Base-by-base conservation (phyloP, 345 rosid genomes). In the Brassica cretica region DNA sequence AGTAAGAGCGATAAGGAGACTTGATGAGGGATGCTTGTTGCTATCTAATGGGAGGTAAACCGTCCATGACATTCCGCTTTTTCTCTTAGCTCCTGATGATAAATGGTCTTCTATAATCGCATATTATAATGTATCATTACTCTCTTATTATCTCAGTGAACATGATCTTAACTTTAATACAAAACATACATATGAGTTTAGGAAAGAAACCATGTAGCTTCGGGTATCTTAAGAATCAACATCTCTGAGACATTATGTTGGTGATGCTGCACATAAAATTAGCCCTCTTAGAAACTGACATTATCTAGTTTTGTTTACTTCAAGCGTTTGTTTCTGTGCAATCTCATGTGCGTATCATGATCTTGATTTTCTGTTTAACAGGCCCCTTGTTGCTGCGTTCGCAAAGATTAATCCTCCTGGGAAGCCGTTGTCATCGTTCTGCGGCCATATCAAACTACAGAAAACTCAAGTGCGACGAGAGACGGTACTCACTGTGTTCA, bases 31-130 rank as follows among this genome's bases (percentile, higher is more conserved):
- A 65, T 95, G 97, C 82, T 84, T 95, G 67, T 33, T 91, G 83
- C 89, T 91, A 72, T 81, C 94, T 66, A 87, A 86, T 84, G 89
- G 90, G 80, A 93, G 96, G 98, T 95, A 69, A 21, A 21, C 24
- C 24, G 24, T 21, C 24, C 24, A 21, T 21, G 24, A 21, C 24
- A 21, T 21, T 21, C 24, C 24, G 24, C 24, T 21, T 21, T 21
- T 21, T 21, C 2, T 21, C 24, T 21, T 21, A 21, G 24, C 24
- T 21, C 24, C 24, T 21, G 0, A 21, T 21, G 24, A 21, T 21
- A 21, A 21, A 21, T 21, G 24, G 24, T 21, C 24, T 21, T 21
- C 24, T 21, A 21, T 21, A 21, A 21, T 21, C 24, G 24, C 24
- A 21, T 21, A 21, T 21, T 21, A 21, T 21, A 21, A 21, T 21